phyloP scores from a whole-genome alignment of 2,329 filamentous ascomycete species.

The Xylaria multiplex region DNA sequence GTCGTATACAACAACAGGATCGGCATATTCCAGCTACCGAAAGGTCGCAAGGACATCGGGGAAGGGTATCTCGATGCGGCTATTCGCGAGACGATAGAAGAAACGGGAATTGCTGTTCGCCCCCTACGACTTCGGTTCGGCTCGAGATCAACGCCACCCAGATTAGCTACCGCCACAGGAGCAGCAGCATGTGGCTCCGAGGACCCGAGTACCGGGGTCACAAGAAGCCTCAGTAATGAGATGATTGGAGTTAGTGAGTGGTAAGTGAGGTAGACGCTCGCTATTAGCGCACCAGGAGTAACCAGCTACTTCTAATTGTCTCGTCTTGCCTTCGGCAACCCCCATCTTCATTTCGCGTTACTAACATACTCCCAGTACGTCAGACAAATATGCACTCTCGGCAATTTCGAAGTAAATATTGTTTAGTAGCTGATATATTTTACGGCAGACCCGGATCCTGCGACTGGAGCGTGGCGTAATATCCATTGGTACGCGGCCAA shows the following conservation, averaged over 20 bases:
- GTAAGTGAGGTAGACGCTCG: constrained; percentile 36
- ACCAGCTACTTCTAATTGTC: constrained; percentile 13
- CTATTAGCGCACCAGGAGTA: constrained; percentile 10
- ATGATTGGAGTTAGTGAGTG: constrained; percentile 47
- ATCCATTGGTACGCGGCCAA: constrained; percentile 46
- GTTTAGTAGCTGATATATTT: constrained; percentile 27
- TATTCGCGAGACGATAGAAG: constrained; percentile 59
- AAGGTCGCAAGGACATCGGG: constrained; percentile 60
- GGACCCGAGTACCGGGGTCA: constrained; percentile 43
- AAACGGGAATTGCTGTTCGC: constrained; percentile 56
- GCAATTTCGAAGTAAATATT: constrained; percentile 10
- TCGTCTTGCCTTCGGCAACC: constrained; percentile 7
- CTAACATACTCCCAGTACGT: constrained; percentile 41
- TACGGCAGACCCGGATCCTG: constrained; percentile 46
- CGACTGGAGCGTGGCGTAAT: constrained; percentile 45
- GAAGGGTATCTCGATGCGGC: constrained; percentile 56
- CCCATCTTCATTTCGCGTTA: constrained; percentile 8
- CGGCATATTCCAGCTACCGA: constrained; percentile 58
- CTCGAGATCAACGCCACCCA: constrained; percentile 56
- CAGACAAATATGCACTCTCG: constrained; percentile 16
- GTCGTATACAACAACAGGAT: constrained; percentile 56
- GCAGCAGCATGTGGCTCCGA: constrained; percentile 38
- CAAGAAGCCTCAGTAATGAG: constrained; percentile 45
- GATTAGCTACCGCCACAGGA: constrained; percentile 31
- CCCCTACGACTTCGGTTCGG: constrained; percentile 54